Evolutionary conservation across 768 basidiomycete species (phyloP), one percentile per base, ranked within the genome.

Genomic region (Boletus reticulatus): DNA sequence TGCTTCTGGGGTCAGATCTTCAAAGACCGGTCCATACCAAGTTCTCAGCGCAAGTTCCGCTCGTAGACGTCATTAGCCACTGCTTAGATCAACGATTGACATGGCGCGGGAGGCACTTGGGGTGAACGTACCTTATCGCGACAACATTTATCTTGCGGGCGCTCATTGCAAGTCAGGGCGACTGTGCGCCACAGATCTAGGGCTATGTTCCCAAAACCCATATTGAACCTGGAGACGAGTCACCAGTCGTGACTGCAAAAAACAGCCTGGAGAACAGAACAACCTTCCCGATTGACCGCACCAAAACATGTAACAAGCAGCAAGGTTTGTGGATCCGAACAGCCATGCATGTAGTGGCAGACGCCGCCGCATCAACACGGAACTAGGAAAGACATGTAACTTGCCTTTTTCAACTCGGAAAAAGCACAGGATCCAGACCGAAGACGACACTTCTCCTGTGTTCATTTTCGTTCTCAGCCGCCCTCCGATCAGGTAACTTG

Each of bases 21-120:
- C 27, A 29, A 29, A 29, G 27, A 29, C 42, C 9, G 17, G 16
- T 29, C 17, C 27, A 12, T 10, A 44, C 27, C 17, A 6, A 16
- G 13, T 3, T 38, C 22, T 27, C 39, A 29, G 27, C 27, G 46
- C 13, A 19, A 27, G 17, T 16, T 19, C 17, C 24, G 19, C 24
- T 4, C 19, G 19, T 8, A 8, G 36, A 19, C 27, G 27, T 42
- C 39, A 36, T 43, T 44, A 22, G 14, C 32, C 20, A 34, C 3
- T 22, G 42, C 14, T 17, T 14, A 49, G 55, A 62, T 60, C 27
- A 13, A 27, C 24, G 42, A 27, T 50, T 55, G 52, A 50, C 52
- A 47, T 6, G 50, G 39, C 17, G 29, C 22, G 16, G 47, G 37
- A 55, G n/a, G 19, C 4, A 7, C 31, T 38, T 43, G 9, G 39